Evolutionary conservation across 2,329 filamentous ascomycete species (phyloP).

Genomic region (Raffaelea albimanens): DNA sequence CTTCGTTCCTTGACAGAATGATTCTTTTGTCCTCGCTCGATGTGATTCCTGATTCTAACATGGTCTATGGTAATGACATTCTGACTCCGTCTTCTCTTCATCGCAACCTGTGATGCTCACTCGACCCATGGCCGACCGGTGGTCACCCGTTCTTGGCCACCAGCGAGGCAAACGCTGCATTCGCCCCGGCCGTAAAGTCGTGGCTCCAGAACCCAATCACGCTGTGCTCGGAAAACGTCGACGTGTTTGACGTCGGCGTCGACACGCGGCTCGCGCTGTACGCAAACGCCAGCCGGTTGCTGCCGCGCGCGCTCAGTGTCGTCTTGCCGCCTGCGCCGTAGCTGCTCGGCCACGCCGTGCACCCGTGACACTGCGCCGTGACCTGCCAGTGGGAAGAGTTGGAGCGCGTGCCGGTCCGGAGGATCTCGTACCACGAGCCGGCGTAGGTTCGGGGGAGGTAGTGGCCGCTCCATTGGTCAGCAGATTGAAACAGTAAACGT

Average conservation of each 20-base stretch:
- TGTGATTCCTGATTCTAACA: no score
- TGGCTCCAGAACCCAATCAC: conserved; percentile 19
- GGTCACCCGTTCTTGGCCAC: conserved; percentile 7
- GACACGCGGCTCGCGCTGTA: conserved; percentile 14
- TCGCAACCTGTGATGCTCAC: no score
- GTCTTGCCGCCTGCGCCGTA: conserved; percentile 6
- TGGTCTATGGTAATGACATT: no score
- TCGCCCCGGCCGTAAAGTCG: conserved; percentile 16
- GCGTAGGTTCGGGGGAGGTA: conserved; percentile 20
- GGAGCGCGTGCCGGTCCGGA: conserved; percentile 25
- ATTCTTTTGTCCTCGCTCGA: no score
- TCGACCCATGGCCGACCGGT: no score
- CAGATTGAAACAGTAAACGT: no score
- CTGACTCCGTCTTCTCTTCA: no score
- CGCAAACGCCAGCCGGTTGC: conserved; percentile 20
- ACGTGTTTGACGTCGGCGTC: conserved; percentile 13
- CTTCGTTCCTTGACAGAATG: no score
- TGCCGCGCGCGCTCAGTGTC: conserved; percentile 13
- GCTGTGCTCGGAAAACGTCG: conserved; percentile 16
- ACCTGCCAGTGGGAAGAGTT: conserved; percentile 31
- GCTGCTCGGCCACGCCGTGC: conserved; percentile 17
- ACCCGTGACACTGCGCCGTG: conserved; percentile 30
- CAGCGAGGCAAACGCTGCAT: conserved; percentile 13
- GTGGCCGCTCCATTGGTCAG: no score
- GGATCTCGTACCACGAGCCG: conserved; percentile 20